Evolutionary conservation across 371 early-diverging fungal genomes (phyloP), one percentile per base, ranked within the genome.

Genomic region (Synchytrium microbalum): DNA sequence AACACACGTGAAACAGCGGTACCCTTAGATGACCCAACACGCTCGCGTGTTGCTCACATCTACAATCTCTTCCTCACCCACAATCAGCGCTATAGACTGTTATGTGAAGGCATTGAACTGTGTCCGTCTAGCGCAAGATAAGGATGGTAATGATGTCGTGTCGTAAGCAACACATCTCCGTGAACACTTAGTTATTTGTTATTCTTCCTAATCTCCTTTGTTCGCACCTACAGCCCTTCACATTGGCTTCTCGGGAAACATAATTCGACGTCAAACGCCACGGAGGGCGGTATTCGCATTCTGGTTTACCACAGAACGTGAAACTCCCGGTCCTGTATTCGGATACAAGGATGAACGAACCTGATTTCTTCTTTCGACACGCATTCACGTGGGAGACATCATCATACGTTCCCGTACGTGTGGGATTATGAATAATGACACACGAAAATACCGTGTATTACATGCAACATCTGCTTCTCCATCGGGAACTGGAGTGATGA

Each of bases 231-330:
- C 64, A 84, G 84, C 85, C 88, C 54, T 76, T 92, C 61, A 83
- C 86, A 0, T 74, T 82, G 31, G 73, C 77, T 54, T 83, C 88
- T 67, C 96, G 95, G 88, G 78, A 87, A 71, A 71, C 95, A 31
- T 95, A 96, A 68, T 88, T 98, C 70, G 92, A 95, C 70, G 94
- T 94, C 77, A 86, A 84, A 62, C 87, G 96, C 32, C 79, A 77
- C 54, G 91, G 92, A 97, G 97, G 38, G 98, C 96, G 73, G 98
- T 97, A 16, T 88, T 98, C 76, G 98, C 96, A 26, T 84, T 96
- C 75, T 95, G 89, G 91, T 86, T 76, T 61, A 84, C 88, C 30
- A 71, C 77, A 64, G 86, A 88, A 32, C 82, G 84, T 38, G 79
- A 73, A 16, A 68, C 68, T 8, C 75, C 75, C 52, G 90, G 96